Evolutionary conservation across 139 green algal genomes (phyloP), one percentile per base, ranked within the genome.

Genomic region (Chlorella sp.): DNA sequence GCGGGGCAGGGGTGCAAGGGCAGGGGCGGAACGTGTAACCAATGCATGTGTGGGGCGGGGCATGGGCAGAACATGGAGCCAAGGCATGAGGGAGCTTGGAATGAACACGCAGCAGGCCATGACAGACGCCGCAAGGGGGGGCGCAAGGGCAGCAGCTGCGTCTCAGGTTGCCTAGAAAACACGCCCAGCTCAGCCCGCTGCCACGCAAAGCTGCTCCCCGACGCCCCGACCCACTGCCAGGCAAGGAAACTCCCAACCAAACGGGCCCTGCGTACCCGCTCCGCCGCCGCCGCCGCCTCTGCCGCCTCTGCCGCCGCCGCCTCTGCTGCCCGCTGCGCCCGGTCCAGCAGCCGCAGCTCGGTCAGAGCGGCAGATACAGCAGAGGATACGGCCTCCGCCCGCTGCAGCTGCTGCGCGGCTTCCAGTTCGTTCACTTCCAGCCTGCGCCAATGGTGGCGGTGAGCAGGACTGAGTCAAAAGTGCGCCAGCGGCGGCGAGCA

Each of bases 391-490:
- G 74, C 83, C 56, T 87, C 71, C 0, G 83, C 83, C 71, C 76
- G 81, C 65, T 87, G 41, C 34, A 74, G 69, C 75, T 87, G 63
- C 69, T 64, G 32, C 5, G 34, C 32, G 44, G 44, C 44, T 51
- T 51, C 44, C 44, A 51, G 44, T 9, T 51, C 44, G 6, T 6
- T 51, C 6, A 51, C 7, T 9, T 51, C 44, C 44, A 51, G 44
- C 44, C 44, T 51, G 44, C 44, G n/a, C n/a, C n/a, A n/a, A n/a
- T n/a, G n/a, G n/a, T n/a, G n/a, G n/a, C n/a, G n/a, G n/a, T n/a
- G n/a, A n/a, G n/a, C n/a, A n/a, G n/a, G n/a, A n/a, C n/a, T n/a
- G n/a, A n/a, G n/a, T n/a, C n/a, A n/a, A n/a, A n/a, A n/a, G n/a
- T n/a, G n/a, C n/a, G n/a, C n/a, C n/a, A n/a, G n/a, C n/a, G n/a